Percentiles rank a stretch among this genome's conserved stretches.
Evolutionary conservation across 352 stramenopile genomes (phyloP).

Genomic region (Pythium guiyangense): DNA sequence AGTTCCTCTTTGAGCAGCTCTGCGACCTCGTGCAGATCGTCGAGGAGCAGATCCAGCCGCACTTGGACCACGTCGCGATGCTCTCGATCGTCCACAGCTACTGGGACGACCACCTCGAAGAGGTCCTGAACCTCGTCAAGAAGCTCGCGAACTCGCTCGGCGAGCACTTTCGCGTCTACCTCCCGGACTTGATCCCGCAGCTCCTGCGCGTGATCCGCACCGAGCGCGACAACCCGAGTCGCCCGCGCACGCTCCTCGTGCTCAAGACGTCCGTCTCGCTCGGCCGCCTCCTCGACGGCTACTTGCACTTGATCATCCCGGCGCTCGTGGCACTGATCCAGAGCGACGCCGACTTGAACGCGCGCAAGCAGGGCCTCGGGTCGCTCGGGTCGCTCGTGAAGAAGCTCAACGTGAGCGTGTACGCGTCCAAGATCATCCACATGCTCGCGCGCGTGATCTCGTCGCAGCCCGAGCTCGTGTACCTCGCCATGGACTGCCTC

Average conservation of each 20-base stretch:
- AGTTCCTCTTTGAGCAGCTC: constrained; percentile 96
- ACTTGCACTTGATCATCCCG: constrained; percentile 83
- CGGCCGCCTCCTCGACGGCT: constrained; percentile 71
- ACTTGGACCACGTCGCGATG: constrained; percentile 80
- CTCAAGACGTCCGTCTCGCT: constrained; percentile 78
- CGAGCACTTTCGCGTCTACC: constrained; percentile 87
- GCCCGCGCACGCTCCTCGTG: constrained; percentile 70
- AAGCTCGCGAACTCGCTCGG: constrained; percentile 82
- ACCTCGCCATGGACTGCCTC: constrained; percentile 85
- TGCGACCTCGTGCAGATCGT: constrained; percentile 96
- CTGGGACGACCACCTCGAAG: constrained; percentile 91
- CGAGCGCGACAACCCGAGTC: constrained; percentile 60
- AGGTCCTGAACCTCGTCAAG: constrained; percentile 97
- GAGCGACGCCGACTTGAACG: constrained; percentile 77
- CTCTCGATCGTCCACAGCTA: constrained; percentile 81
- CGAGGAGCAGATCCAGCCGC: constrained; percentile 93
- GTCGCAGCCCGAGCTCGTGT: constrained; percentile 76
- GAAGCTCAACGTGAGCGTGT: constrained; percentile 87
- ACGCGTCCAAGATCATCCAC: constrained; percentile 88
- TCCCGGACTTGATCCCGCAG: constrained; percentile 85
- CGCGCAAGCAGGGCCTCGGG: constrained; percentile 72
- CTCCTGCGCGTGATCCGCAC: constrained; percentile 84
- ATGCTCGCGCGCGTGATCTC: constrained; percentile 84
- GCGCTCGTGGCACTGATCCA: constrained; percentile 80
- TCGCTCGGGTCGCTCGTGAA: constrained; percentile 84